Conservation (phyloP, 441 rosid species). For the Euphorbia celastroides region DNA sequence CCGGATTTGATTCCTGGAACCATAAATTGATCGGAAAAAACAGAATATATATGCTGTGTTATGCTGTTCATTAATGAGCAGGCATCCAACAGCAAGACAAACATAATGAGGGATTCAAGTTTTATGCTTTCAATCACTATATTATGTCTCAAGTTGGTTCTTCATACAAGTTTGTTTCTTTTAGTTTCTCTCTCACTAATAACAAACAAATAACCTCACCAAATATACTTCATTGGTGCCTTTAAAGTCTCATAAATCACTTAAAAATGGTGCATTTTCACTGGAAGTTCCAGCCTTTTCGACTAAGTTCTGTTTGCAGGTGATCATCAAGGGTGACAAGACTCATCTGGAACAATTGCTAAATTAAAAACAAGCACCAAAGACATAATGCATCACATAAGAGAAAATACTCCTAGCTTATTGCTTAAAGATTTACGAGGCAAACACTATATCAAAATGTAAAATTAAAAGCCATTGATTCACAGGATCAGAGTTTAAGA, state of each 20-base stretch:
- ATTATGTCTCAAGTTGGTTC: not conserved
- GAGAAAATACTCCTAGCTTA: not conserved
- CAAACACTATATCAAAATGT: not conserved
- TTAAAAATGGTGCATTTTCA: not conserved
- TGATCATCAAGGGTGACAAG: not conserved
- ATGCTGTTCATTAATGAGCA: not conserved
- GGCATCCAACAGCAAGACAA: not conserved
- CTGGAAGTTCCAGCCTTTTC: not conserved
- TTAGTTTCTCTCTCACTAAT: not conserved
- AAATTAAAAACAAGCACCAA: constrained; percentile 10
- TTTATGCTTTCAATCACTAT: not conserved
- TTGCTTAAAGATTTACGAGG: not conserved
- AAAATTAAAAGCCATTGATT: not conserved
- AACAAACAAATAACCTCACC: not conserved
- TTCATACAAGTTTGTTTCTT: not conserved
- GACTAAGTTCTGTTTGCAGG: not conserved
- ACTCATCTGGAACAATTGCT: constrained; percentile 2
- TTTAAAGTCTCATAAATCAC: not conserved
- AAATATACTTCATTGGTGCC: not conserved
- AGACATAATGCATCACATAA: not conserved
- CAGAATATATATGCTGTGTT: not conserved
- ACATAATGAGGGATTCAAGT: not conserved
- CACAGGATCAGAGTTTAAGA: not conserved
- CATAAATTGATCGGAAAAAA: too few relatives aligned
- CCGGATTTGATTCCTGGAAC: too few relatives aligned